Evolutionary conservation across 2,329 filamentous ascomycete species (phyloP).

Genomic region (Phaeoacremonium minimum): DNA sequence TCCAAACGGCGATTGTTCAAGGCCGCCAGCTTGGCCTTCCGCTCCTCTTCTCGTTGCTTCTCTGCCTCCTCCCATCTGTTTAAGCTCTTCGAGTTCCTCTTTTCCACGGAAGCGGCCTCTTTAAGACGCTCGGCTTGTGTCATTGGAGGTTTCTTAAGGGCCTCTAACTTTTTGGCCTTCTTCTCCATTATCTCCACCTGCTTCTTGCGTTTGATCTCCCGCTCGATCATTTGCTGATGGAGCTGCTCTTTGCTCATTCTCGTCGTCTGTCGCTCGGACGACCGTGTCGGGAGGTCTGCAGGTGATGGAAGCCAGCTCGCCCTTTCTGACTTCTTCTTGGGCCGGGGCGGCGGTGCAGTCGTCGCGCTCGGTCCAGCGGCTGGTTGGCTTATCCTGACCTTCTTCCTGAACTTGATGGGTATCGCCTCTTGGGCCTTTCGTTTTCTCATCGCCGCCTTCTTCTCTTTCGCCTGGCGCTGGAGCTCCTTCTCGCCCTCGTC

Average conservation of each 20-base stretch:
- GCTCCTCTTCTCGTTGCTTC: conserved; percentile 79
- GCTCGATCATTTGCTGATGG: conserved; percentile 69
- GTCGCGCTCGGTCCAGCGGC: conserved; percentile 31
- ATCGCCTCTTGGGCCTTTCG: conserved; percentile 75
- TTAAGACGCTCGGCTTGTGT: conserved; percentile 82
- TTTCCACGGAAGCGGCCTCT: conserved; percentile 79
- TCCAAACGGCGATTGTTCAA: conserved; percentile 82
- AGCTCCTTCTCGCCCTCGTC: conserved; percentile 85
- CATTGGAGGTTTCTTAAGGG: conserved; percentile 73
- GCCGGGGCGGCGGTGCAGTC: conserved; percentile 34
- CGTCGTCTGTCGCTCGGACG: conserved; percentile 54
- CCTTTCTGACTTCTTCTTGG: conserved; percentile 58
- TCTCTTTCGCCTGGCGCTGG: conserved; percentile 68
- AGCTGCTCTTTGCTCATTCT: conserved; percentile 56
- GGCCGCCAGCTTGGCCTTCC: conserved; percentile 78
- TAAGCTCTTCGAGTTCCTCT: conserved; percentile 81
- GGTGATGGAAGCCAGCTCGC: conserved; percentile 52
- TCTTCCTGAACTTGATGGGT: conserved; percentile 67
- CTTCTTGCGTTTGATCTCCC: conserved; percentile 65
- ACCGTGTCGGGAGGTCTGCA: conserved; percentile 52
- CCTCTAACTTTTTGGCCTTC: conserved; percentile 66
- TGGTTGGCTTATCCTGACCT: conserved; percentile 65
- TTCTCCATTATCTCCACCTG: conserved; percentile 66
- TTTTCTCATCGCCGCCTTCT: conserved; percentile 66
- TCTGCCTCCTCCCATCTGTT: conserved; percentile 94